phyloP scores from a whole-genome alignment of 345 rosid genomes.

The Populus euphratica region DNA sequence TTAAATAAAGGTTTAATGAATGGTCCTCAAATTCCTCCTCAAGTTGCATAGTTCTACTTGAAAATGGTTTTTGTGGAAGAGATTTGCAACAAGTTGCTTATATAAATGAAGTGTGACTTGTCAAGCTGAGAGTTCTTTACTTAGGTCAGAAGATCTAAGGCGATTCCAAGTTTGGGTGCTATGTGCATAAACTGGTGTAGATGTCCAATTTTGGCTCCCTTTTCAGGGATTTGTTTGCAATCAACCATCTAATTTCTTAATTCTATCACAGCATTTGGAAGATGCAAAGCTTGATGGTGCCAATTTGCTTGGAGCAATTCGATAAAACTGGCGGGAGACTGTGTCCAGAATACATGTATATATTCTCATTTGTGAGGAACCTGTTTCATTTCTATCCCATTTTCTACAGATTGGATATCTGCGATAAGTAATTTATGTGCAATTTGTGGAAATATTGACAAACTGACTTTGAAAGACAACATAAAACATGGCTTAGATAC shows the following conservation, averaged over 20 bases:
- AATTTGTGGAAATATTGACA: neutral
- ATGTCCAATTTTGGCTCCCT: neutral
- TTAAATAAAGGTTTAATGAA: neutral
- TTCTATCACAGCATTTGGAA: slow-evolving; percentile 58
- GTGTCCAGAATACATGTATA: neutral
- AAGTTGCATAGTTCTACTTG: neutral
- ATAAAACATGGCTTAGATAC: neutral
- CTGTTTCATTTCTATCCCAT: neutral
- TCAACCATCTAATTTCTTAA: neutral
- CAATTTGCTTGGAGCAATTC: slow-evolving; percentile 68
- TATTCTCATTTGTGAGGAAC: neutral
- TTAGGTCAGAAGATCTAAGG: neutral
- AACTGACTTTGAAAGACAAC: neutral
- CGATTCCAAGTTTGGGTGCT: neutral
- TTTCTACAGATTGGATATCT: neutral
- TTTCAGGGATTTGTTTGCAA: neutral
- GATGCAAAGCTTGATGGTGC: slow-evolving; percentile 91
- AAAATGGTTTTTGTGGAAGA: neutral
- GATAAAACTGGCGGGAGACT: slow-evolving; percentile 30
- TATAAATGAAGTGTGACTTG: neutral
- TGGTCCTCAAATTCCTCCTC: neutral
- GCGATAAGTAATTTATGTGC: neutral
- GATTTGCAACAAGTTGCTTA: neutral
- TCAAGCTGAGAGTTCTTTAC: neutral
- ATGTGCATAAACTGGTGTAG: neutral